Conservation (phyloP, 139 green algal species). For the Picochlorum sp. region DNA sequence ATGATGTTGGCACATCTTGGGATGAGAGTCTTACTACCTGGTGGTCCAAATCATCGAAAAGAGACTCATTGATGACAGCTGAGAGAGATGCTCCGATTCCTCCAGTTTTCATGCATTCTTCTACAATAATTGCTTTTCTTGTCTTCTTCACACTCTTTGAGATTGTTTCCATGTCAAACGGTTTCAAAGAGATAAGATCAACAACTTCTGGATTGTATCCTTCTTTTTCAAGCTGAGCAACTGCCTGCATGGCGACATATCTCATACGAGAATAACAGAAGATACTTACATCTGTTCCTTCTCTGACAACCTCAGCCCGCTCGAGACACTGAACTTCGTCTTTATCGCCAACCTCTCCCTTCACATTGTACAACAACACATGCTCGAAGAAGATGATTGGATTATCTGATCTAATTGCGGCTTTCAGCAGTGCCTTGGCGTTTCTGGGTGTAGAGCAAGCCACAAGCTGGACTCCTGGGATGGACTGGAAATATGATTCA, state of each 20-base stretch:
- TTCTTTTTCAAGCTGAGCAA: conserved; percentile 51
- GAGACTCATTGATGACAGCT: conserved; percentile 83
- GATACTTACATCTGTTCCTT: conserved; percentile 82
- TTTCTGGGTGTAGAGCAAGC: conserved; percentile 79
- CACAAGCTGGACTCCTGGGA: conserved; percentile 92
- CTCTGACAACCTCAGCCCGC: conserved; percentile 67
- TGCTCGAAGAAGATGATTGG: conserved; percentile 96
- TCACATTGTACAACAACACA: conserved; percentile 95
- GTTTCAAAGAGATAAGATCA: conserved; percentile 95
- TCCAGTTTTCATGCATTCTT: conserved; percentile 97
- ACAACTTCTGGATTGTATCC: conserved; percentile 89
- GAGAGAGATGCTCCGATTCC: conserved; percentile 89
- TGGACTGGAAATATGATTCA: conserved; percentile 95
- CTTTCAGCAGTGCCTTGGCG: conserved; percentile 88
- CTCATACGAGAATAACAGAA: conserved; percentile 95
- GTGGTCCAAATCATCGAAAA: conserved; percentile 92
- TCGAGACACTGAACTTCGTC: conserved; percentile 76
- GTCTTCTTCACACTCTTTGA: conserved; percentile 80
- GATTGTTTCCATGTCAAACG: conserved; percentile 95
- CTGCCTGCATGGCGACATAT: conserved; percentile 80
- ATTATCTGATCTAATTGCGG: conserved; percentile 66
- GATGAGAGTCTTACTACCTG: conserved; percentile 71
- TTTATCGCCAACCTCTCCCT: conserved; percentile 49
- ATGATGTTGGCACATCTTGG: conserved; percentile 90
- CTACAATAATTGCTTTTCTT: conserved; percentile 79